Conservation (phyloP, 2,329 filamentous ascomycete genomes). For the Colletotrichum sp. region DNA sequence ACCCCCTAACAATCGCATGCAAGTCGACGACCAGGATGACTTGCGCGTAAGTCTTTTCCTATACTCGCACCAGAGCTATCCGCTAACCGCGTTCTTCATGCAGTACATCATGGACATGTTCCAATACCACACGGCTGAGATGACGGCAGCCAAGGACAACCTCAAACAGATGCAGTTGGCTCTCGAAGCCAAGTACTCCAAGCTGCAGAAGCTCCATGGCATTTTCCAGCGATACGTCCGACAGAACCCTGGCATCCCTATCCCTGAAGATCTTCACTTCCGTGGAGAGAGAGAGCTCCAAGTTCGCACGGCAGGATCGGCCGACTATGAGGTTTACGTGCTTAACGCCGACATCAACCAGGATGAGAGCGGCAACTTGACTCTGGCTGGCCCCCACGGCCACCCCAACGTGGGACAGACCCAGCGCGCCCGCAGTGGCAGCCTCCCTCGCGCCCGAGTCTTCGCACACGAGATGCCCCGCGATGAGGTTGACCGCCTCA, state of each 20-base stretch:
- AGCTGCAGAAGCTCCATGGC: neutral
- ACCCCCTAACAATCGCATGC: neutral
- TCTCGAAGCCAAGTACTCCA: neutral
- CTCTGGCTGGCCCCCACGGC: neutral
- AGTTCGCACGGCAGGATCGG: neutral
- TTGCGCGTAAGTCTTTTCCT: neutral
- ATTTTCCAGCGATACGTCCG: neutral
- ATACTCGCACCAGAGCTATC: rapidly evolving
- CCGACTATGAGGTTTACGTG: neutral
- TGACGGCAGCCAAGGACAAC: neutral
- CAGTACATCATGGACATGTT: neutral
- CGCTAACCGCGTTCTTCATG: neutral
- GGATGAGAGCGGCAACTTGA: neutral
- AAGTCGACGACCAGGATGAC: neutral
- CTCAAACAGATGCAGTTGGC: neutral
- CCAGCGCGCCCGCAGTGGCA: neutral
- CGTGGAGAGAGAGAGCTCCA: neutral
- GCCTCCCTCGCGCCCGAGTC: neutral
- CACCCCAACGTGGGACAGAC: neutral
- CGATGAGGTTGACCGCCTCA: neutral
- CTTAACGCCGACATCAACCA: neutral
- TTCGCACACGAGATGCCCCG: neutral
- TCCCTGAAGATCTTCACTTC: neutral
- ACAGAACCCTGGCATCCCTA: neutral
- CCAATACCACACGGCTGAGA: neutral